Conservation (phyloP, 345 rosid species). For the Brassica rapa region DNA sequence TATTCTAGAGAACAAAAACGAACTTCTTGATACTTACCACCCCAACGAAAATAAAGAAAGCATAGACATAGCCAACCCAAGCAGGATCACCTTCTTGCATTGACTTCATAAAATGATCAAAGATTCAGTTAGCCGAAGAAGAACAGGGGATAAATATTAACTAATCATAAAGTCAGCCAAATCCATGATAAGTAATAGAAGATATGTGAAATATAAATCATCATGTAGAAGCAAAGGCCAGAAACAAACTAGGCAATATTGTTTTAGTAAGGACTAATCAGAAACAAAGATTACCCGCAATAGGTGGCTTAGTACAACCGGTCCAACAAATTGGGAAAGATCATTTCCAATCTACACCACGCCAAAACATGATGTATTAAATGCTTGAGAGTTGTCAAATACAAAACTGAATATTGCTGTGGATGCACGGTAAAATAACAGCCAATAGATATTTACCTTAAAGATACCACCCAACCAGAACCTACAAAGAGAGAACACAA, state of each 20-base stretch:
- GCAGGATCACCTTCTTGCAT: conserved; percentile 92
- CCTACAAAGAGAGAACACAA: conserved; percentile 45
- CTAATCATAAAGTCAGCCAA: background rate
- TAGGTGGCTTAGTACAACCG: conserved; percentile 73
- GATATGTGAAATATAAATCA: background rate
- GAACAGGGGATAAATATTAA: background rate
- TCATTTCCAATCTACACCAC: conserved; percentile 70
- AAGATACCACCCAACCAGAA: conserved; percentile 90
- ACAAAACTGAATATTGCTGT: conserved; percentile 26
- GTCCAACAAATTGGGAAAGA: conserved; percentile 89
- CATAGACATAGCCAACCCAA: conserved; percentile 83
- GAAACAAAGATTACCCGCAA: conserved; percentile 53
- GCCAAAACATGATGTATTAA: conserved; percentile 39
- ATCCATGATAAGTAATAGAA: background rate
- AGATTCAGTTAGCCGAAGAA: conserved; percentile 3
- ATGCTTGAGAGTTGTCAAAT: conserved; percentile 22
- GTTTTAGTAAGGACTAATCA: background rate
- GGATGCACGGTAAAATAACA: background rate
- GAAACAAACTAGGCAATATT: conserved; percentile 3
- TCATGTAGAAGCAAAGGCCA: background rate
- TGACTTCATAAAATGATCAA: conserved; percentile 56
- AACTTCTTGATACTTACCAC: conserved; percentile 56
- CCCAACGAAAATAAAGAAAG: conserved; percentile 77
- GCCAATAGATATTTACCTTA: conserved; percentile 56
- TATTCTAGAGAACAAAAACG: background rate